A percentile compares a stretch with the other conserved stretches of the same genome.
Conservation (phyloP, 257 asterid genomes). For the Datura wrightii region DNA sequence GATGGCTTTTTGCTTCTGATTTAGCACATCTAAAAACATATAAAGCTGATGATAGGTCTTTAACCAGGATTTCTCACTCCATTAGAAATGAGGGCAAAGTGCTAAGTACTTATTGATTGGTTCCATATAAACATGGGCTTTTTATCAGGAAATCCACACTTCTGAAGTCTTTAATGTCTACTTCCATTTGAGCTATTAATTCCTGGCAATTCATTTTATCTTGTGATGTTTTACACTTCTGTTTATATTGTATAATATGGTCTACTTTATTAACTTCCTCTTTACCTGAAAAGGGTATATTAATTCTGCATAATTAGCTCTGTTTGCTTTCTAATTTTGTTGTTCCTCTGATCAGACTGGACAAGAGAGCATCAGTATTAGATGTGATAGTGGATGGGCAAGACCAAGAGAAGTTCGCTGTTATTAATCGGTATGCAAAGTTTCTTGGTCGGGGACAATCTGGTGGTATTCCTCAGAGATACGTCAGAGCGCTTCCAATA, state of each 20-base stretch:
- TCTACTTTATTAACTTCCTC: not conserved
- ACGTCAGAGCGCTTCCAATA: slow-evolving; percentile 72
- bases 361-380: slow-evolving; percentile 71
- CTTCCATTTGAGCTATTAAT: slow-evolving; percentile 8
- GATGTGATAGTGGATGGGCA: slow-evolving; percentile 77
- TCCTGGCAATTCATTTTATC: slow-evolving; percentile 11
- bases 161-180: not conserved
- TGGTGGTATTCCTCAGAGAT: slow-evolving; percentile 71
- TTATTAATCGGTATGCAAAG: slow-evolving; percentile 81
- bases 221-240: not conserved
- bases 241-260: not conserved
- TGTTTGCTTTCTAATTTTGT: slow-evolving; percentile 24
- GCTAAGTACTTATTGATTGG: slow-evolving; percentile 24
- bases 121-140: not conserved
- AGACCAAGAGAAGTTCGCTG: slow-evolving; percentile 81
- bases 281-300: not conserved
- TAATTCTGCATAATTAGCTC: not conserved
- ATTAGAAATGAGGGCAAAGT: slow-evolving; percentile 19
- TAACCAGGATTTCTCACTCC: not conserved
- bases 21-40: slow-evolving; percentile 4
- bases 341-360: slow-evolving; percentile 61
- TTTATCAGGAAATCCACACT: not conserved
- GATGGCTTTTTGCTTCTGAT: slow-evolving; percentile 20
- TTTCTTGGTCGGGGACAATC: slow-evolving; percentile 81
- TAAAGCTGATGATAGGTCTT: not conserved